Conservation (phyloP, 2,329 filamentous ascomycete species). For the Kalaharituber pfeilii region DNA sequence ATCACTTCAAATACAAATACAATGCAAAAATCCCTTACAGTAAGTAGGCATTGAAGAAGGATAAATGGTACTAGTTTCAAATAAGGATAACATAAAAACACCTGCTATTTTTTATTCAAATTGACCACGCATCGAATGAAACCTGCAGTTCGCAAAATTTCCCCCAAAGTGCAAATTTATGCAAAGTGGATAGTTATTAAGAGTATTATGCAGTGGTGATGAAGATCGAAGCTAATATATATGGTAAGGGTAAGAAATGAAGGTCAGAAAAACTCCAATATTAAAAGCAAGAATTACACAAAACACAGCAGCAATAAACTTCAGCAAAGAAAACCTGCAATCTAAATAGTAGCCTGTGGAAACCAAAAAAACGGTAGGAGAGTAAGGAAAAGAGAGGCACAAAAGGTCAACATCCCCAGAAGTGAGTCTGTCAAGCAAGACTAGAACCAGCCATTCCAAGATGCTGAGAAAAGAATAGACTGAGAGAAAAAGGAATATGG, state of each 20-base stretch:
- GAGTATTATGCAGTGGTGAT: neutral
- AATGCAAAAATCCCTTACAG: too few species aligned
- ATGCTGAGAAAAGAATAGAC: neutral
- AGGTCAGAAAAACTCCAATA: neutral
- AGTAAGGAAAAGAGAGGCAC: neutral
- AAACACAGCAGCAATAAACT: neutral
- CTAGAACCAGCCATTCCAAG: neutral
- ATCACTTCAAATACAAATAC: too few species aligned
- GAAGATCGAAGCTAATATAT: neutral
- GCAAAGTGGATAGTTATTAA: too few species aligned
- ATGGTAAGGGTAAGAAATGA: neutral
- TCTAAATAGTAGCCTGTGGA: neutral
- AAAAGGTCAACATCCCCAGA: neutral
- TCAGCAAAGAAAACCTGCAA: neutral
- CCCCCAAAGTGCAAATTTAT: neutral
- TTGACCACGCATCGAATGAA: too few species aligned
- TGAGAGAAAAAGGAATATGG: constrained; percentile 1
- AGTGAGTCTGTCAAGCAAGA: neutral
- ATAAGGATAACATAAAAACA: too few species aligned
- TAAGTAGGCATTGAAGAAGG: too few species aligned
- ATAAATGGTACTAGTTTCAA: too few species aligned
- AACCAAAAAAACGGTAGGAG: neutral
- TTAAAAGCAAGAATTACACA: neutral
- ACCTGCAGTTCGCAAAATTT: too few species aligned
- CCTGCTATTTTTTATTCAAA: too few species aligned